phyloP scores from a whole-genome alignment of 768 basidiomycete species.

The Suillus fuscotomentosus region DNA sequence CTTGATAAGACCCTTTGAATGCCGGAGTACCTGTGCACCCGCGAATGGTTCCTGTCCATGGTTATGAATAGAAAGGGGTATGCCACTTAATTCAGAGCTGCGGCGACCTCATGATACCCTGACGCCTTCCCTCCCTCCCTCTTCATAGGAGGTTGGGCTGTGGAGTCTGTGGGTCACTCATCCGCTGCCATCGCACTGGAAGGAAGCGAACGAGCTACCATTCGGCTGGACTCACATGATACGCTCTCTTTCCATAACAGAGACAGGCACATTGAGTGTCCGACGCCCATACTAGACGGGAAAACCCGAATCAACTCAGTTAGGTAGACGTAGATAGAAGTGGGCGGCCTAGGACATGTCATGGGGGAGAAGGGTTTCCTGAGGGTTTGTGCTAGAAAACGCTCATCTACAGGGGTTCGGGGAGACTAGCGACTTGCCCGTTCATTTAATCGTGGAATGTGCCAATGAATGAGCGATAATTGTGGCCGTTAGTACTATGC shows the following conservation, averaged over 20 bases:
- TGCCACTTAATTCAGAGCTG: background rate
- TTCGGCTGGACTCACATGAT: background rate
- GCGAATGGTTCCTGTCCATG: background rate
- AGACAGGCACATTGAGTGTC: background rate
- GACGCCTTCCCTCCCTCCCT: background rate
- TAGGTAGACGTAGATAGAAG: constrained; percentile 18
- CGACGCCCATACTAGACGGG: constrained; percentile 10
- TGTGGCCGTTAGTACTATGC: background rate
- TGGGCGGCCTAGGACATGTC: constrained; percentile 4
- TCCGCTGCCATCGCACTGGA: background rate
- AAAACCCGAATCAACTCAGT: constrained; percentile 16
- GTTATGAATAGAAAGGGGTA: background rate
- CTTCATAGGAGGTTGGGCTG: background rate
- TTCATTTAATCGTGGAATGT: background rate
- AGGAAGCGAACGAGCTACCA: background rate
- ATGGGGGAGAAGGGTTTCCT: background rate
- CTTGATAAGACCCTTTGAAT: background rate
- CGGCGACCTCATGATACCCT: background rate
- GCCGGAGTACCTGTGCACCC: background rate
- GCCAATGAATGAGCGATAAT: background rate
- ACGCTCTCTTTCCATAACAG: background rate
- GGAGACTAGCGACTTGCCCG: background rate
- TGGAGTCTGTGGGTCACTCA: background rate
- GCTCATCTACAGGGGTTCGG: background rate
- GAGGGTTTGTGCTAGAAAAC: background rate